Evolutionary conservation across 2,329 filamentous ascomycete species (phyloP).

Genomic region (Penicillium sp.): DNA sequence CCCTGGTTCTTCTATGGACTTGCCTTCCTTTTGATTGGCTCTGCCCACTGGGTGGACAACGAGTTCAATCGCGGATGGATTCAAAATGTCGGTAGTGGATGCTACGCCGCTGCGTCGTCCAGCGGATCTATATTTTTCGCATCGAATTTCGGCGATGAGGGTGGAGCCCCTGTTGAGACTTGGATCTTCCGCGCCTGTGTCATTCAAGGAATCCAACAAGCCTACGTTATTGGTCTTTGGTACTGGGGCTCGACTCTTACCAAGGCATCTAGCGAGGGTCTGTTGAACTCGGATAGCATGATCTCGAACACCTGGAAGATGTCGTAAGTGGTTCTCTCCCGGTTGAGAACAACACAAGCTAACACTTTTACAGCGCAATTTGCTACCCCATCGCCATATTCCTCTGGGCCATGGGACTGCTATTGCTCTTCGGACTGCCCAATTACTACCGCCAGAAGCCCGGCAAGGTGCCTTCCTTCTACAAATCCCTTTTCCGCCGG

Average conservation of each 20-base stretch:
- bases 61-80: slow-evolving; percentile 54
- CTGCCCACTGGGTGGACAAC: slow-evolving; percentile 58
- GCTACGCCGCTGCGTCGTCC: slow-evolving; percentile 66
- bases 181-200: slow-evolving; percentile 70
- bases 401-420: slow-evolving; percentile 59
- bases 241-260: slow-evolving; percentile 66
- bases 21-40: slow-evolving; percentile 65
- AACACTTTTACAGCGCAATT: slow-evolving; percentile 50
- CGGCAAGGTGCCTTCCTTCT: slow-evolving; percentile 68
- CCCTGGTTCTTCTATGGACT: slow-evolving; percentile 67
- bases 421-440: slow-evolving; percentile 64
- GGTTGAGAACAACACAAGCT: slow-evolving; percentile 2
- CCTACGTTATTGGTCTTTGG: slow-evolving; percentile 68
- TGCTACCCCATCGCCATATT: slow-evolving; percentile 62
- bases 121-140: slow-evolving; percentile 69
- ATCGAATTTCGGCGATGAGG: slow-evolving; percentile 69
- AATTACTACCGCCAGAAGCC: slow-evolving; percentile 69
- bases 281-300: slow-evolving; percentile 37
- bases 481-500: slow-evolving; percentile 62
- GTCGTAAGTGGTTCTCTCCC: slow-evolving; percentile 35
- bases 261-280: slow-evolving; percentile 47
- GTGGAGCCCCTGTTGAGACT: slow-evolving; percentile 63
- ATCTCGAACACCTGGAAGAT: slow-evolving; percentile 51
- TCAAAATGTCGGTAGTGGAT: slow-evolving; percentile 63
- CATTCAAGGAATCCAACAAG: slow-evolving; percentile 69